A percentile compares a stretch with the other conserved stretches of the same genome.
These are phyloP conservation scores for Neofusicoccum laricinum DNA, from an alignment of 2,329 filamentous ascomycete species.

Conservation along the genomic window DNA sequence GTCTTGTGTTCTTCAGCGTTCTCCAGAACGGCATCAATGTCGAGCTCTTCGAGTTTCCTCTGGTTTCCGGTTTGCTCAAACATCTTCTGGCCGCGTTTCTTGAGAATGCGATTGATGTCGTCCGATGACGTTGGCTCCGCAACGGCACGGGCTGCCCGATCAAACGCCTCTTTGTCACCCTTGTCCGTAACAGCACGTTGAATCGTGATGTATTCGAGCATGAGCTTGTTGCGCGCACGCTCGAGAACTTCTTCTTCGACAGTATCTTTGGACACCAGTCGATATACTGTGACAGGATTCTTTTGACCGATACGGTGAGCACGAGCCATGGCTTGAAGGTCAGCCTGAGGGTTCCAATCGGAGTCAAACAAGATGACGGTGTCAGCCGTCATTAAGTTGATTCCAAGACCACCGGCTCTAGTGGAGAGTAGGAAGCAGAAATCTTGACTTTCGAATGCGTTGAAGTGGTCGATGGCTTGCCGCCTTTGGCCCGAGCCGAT, in stretches of 20 bases:
- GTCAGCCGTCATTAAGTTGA: constrained; percentile 98
- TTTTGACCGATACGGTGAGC: constrained; percentile 98
- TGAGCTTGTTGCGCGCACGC: constrained; percentile 92
- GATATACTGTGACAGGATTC: constrained; percentile 92
- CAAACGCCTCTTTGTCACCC: constrained; percentile 70
- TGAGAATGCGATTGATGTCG: constrained; percentile 93
- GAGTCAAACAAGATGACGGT: constrained; percentile 98
- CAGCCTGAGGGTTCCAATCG: constrained; percentile 98
- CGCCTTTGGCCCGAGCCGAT: constrained; percentile 84
- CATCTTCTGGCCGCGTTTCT: constrained; percentile 98
- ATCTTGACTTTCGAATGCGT: constrained; percentile 91
- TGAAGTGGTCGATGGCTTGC: constrained; percentile 97
- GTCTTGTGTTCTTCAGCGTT: constrained; percentile 98
- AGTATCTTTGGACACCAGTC: constrained; percentile 94
- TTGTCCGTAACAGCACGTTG: constrained; percentile 96
- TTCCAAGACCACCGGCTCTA: constrained; percentile 92
- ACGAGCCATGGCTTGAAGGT: constrained; percentile 96
- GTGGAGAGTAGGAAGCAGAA: constrained; percentile 97
- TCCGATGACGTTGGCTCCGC: constrained; percentile 87
- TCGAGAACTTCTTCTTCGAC: constrained; percentile 98
- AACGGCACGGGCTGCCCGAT: constrained; percentile 64
- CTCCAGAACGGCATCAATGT: constrained; percentile 94
- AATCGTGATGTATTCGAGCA: constrained; percentile 96
- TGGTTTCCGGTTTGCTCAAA: constrained; percentile 98
- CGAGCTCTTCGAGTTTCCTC: constrained; percentile 91